A percentile compares a stretch with the other conserved stretches of the same genome.
These are phyloP conservation scores for Camelina neglecta DNA, from an alignment of 345 rosid genomes.

Conservation along the genomic window DNA sequence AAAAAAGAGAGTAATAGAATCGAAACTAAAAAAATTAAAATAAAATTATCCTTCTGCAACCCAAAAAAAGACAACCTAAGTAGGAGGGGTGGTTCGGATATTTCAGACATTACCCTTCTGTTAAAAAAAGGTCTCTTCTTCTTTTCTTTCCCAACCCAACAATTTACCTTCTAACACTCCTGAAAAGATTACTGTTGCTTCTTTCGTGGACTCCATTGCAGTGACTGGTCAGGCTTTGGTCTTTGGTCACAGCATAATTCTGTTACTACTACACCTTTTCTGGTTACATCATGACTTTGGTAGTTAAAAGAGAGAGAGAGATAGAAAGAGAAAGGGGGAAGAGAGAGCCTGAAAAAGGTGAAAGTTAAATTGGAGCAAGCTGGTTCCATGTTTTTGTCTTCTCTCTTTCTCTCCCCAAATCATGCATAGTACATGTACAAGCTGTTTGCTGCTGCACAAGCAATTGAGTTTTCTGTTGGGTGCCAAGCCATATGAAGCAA, in stretches of 20 bases:
- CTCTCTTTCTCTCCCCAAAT: conserved; percentile 34
- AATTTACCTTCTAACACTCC: conserved; percentile 28
- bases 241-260: conserved; percentile 34
- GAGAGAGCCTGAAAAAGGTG: neutral
- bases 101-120: conserved; percentile 40
- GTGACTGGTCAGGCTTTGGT: conserved; percentile 39
- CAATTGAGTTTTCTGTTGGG: conserved; percentile 91
- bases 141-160: conserved; percentile 39
- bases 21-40: conserved; percentile 18
- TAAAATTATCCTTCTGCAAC: conserved; percentile 29
- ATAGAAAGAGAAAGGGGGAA: neutral
- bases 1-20: conserved; percentile 28
- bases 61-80: conserved; percentile 36
- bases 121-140: conserved; percentile 24
- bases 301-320: conserved; percentile 33
- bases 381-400: conserved; percentile 29
- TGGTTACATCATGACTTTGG: conserved; percentile 47
- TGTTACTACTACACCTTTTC: conserved; percentile 43
- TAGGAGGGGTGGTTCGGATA: conserved; percentile 35
- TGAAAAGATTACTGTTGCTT: conserved; percentile 30
- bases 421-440: conserved; percentile 98
- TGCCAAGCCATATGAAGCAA: conserved; percentile 99
- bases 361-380: conserved; percentile 37
- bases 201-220: conserved; percentile 25
- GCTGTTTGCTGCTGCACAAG: conserved; percentile 99